These are phyloP conservation scores for Cyberlindnera nakhonratchasimensis DNA, from an alignment of 805 yeast genomes.

Conservation along the genomic window DNA sequence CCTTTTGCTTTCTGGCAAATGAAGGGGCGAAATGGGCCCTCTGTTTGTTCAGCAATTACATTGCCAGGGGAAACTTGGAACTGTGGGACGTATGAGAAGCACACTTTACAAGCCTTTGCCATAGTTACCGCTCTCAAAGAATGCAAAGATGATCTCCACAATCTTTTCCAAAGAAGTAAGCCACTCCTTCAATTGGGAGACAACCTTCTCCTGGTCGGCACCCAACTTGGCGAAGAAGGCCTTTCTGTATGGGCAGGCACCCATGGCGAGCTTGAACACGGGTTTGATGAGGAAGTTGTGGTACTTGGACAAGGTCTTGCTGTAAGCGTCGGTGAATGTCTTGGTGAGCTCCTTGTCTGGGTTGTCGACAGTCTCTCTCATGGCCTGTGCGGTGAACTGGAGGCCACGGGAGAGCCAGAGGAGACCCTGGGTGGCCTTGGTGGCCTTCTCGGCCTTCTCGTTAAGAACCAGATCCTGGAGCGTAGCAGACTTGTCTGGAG, in stretches of 20 bases:
- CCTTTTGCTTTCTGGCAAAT: too few relatives aligned
- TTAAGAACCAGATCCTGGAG: slow-evolving; percentile 73
- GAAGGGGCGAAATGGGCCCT: too few relatives aligned
- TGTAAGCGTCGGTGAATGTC: slow-evolving; percentile 82
- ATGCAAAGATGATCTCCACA: slow-evolving; percentile 68
- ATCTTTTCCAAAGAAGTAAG: slow-evolving; percentile 70
- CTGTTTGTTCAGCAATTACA: too few relatives aligned
- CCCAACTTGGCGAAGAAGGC: slow-evolving; percentile 84
- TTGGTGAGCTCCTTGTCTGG: slow-evolving; percentile 62
- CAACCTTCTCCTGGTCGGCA: slow-evolving; percentile 63
- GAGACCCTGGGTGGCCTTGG: slow-evolving; percentile 86
- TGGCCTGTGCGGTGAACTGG: slow-evolving; percentile 86
- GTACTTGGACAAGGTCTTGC: slow-evolving; percentile 73
- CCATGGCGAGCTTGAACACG: slow-evolving; percentile 89
- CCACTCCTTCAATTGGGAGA: slow-evolving; percentile 67
- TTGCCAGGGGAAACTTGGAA: too few relatives aligned
- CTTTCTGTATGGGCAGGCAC: slow-evolving; percentile 88
- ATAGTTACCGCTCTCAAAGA: slow-evolving; percentile 76
- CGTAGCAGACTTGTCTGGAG: slow-evolving; percentile 62
- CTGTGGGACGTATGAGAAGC: background rate
- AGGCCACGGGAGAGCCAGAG: slow-evolving; percentile 85
- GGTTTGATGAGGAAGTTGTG: slow-evolving; percentile 83
- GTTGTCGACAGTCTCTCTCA: slow-evolving; percentile 71
- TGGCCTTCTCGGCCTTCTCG: slow-evolving; percentile 61
- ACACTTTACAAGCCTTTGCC: slow-evolving; percentile 72